phyloP scores from a whole-genome alignment of 106 monocot species.

The Dendrobium huoshanense region DNA sequence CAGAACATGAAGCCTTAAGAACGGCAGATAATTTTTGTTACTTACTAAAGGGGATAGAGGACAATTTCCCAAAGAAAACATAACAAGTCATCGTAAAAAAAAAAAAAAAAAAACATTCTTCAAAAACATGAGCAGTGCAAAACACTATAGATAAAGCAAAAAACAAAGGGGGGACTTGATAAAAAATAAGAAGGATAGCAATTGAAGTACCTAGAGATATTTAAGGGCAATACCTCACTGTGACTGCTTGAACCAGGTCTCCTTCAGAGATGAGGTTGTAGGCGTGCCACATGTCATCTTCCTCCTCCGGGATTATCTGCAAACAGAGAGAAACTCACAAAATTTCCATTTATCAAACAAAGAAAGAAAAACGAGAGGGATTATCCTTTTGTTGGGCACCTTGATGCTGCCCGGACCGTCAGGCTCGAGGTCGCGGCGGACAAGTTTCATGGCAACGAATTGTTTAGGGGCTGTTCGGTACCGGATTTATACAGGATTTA shows the following conservation, averaged over 20 bases:
- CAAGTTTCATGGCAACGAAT: slow-evolving; percentile 50
- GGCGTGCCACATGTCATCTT: slow-evolving; percentile 92
- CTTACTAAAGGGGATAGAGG: background rate
- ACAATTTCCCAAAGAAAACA: background rate
- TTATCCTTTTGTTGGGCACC: slow-evolving; percentile 5
- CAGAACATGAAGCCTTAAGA: no score
- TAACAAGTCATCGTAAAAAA: background rate
- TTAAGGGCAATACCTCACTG: slow-evolving; percentile 49
- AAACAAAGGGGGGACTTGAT: background rate
- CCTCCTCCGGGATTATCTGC: slow-evolving; percentile 79
- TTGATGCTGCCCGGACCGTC: slow-evolving; percentile 66
- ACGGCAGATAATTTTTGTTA: no score
- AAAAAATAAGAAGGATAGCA: background rate
- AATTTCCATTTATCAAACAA: background rate
- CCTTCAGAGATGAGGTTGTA: slow-evolving; percentile 75
- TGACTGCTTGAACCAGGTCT: slow-evolving; percentile 61
- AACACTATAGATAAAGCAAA: background rate
- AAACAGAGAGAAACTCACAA: background rate
- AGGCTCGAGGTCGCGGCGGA: slow-evolving; percentile 33
- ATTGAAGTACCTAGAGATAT: background rate
- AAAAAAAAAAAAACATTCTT: background rate
- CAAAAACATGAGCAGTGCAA: background rate
- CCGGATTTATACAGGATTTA: no score
- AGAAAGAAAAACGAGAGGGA: background rate
- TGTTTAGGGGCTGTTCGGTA: background rate